Evolutionary conservation across 768 basidiomycete genomes (phyloP).

Genomic region (Rhizopogon vesiculosus): DNA sequence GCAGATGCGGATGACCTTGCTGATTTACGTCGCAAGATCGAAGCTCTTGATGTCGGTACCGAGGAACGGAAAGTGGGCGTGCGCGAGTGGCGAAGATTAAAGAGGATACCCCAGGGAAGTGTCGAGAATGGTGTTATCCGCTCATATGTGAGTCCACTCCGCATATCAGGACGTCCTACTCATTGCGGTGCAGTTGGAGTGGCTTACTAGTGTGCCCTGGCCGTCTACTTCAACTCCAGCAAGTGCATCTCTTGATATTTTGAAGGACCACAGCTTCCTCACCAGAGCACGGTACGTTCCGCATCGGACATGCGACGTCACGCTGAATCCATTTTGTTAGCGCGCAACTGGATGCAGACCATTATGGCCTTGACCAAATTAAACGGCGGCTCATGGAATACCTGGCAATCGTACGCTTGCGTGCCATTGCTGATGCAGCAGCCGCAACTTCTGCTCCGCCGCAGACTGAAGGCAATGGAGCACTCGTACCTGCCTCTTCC

Average conservation of each 20-base stretch:
- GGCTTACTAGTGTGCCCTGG: slow-evolving; percentile 88
- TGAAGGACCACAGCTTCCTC: slow-evolving; percentile 59
- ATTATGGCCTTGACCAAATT: slow-evolving; percentile 89
- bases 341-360: slow-evolving; percentile 80
- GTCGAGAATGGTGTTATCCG: slow-evolving; percentile 89
- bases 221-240: slow-evolving; percentile 33
- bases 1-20: slow-evolving; percentile 78
- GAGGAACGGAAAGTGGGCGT: slow-evolving; percentile 83
- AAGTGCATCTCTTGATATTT: slow-evolving; percentile 24
- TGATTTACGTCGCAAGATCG: slow-evolving; percentile 67
- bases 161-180: neutral
- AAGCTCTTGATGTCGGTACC: slow-evolving; percentile 64
- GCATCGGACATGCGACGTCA: neutral
- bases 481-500: slow-evolving; percentile 12
- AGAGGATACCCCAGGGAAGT: slow-evolving; percentile 84
- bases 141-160: slow-evolving; percentile 55
- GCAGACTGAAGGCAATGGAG: slow-evolving; percentile 12
- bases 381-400: slow-evolving; percentile 91
- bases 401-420: slow-evolving; percentile 76
- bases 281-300: slow-evolving; percentile 48
- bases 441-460: slow-evolving; percentile 1
- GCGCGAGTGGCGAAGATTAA: slow-evolving; percentile 79
- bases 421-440: slow-evolving; percentile 25
- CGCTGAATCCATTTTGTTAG: slow-evolving; percentile 8
- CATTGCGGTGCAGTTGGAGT: slow-evolving; percentile 62